Base-by-base conservation (phyloP, 2,329 filamentous ascomycete genomes). In the Xylariales sp. region DNA sequence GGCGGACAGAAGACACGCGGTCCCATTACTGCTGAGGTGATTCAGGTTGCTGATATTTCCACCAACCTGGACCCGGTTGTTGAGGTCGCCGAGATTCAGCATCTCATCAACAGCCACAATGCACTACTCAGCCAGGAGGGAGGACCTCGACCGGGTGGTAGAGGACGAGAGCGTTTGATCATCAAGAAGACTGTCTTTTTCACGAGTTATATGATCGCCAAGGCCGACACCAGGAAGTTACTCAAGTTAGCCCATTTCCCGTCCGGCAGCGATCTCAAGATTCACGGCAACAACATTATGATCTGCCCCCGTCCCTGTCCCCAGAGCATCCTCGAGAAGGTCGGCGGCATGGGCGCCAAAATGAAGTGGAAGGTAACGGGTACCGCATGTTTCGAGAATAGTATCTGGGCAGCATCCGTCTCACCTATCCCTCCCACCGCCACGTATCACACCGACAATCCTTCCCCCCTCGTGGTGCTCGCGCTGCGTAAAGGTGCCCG, bases 131-230 rank as follows among this genome's bases (percentile, higher is more conserved):
- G 56, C 31, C 60, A 61, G 16, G 31, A 64, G 68, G 43, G 65
- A 33, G 53, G 60, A 35, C 50, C 63, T 48, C 36, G 63, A 58
- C 44, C 68, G 31, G 45, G 53, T 12, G 40, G 31, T 31, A 38
- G 36, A 12, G 63, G 62, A 19, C 61, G 61, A 35, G 60, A 65
- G 29, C 68, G 65, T 33, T 72, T 93, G 46, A 74, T 78, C 51
- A 88, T 98, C 59, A 88, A 87, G 62, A 90, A 90, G 59, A 88
- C 82, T 2, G 84, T 95, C 37, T 88, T 89, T 63, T 96, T 91
- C 65, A 96, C 93, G 2, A 88, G 88, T 37, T 97, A 98, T 64
- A 79, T 95, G 63, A 83, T 98, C 50, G 73, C 73, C 29, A 71
- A 80, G 35, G 70, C 77, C 19, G 87, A 93, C 60, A 84, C 83